phyloP scores from a whole-genome alignment of 225 moss, liverwort and hornwort species.

The Bryoerythrophyllum caledonicum region DNA sequence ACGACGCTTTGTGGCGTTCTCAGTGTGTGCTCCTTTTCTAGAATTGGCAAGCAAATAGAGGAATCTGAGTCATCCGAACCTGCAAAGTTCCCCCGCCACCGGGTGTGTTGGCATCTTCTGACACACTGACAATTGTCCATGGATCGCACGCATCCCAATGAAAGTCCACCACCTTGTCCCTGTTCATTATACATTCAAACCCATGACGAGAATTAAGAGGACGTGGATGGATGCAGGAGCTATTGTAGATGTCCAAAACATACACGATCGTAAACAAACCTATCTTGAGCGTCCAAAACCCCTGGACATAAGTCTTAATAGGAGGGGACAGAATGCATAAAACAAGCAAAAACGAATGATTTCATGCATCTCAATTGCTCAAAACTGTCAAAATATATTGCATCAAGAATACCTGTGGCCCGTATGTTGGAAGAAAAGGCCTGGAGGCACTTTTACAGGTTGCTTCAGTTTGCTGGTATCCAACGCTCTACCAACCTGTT shows the following conservation, averaged over 20 bases:
- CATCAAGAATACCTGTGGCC: slow-evolving; percentile 70
- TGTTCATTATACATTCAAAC: slow-evolving; percentile 30
- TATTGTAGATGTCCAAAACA: slow-evolving; percentile 6
- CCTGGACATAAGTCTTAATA: background rate
- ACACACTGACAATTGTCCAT: slow-evolving; percentile 91
- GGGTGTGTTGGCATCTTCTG: slow-evolving; percentile 79
- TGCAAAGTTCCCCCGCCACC: slow-evolving; percentile 93
- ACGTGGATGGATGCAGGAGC: slow-evolving; percentile 1
- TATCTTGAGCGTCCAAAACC: background rate
- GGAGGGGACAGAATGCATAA: background rate
- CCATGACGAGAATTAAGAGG: background rate
- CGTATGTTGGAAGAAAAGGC: slow-evolving; percentile 88
- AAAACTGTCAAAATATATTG: background rate
- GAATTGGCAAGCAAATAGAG: background rate
- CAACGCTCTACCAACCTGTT: slow-evolving; percentile 60
- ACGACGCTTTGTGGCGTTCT: background rate
- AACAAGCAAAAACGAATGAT: background rate
- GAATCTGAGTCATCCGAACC: slow-evolving; percentile 36
- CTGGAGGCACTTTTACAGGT: slow-evolving; percentile 55
- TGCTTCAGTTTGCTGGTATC: slow-evolving; percentile 53
- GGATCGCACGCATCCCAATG: slow-evolving; percentile 94
- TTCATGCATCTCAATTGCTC: background rate
- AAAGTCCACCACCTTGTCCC: slow-evolving; percentile 96
- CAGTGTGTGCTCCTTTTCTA: background rate
- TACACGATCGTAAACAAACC: background rate